Base-by-base conservation (phyloP, 306 rosid genomes). In the Lotus japonicus region DNA sequence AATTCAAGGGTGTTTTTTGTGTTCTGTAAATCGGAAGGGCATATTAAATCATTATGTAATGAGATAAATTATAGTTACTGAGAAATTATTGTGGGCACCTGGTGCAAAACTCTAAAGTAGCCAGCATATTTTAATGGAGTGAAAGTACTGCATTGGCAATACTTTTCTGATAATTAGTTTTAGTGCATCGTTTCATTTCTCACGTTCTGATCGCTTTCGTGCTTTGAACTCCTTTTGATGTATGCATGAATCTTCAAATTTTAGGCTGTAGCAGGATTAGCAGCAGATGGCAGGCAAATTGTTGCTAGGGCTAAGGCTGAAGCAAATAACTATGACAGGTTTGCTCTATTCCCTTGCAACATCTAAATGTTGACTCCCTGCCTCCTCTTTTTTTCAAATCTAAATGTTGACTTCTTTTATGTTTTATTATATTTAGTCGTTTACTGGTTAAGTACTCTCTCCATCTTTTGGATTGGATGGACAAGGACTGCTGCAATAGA, bases 241-340 rank as follows among this genome's bases (percentile, higher is more conserved):
- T 50, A 21, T 42, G n/a, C 16, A 0, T 45, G 18, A 58, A 46
- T 73, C 52, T 59, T 61, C 57, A 26, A 5, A 81, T 71, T 77
- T 31, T 77, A 92, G 98, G 95, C 96, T 2, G 97, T 94, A 73
- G 99, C 86, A 28, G 86, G 83, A 70, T 78, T 82, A 70, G 83
- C 86, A 44, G 86, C 86, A 59, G 86, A 82, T 59, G 86, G 83
- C 4, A 74, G 86, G 83, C 86, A 82, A 71, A 82, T 82, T 31
- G 86, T 82, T 64, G 86, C 86, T 21, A 74, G 76, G 60, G 81
- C 86, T 7, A 82, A 90, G 83, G 81, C 97, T 64, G 99, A 94
- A 85, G 97, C 97, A 11, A 84, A 81, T 57, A 94, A 84, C 71
- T 94, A 90, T 23, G 92, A 90, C 80, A 90, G 90, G 98, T 92